Conservation (phyloP, 139 green algal genomes). For the Yamagishiella unicocca region DNA sequence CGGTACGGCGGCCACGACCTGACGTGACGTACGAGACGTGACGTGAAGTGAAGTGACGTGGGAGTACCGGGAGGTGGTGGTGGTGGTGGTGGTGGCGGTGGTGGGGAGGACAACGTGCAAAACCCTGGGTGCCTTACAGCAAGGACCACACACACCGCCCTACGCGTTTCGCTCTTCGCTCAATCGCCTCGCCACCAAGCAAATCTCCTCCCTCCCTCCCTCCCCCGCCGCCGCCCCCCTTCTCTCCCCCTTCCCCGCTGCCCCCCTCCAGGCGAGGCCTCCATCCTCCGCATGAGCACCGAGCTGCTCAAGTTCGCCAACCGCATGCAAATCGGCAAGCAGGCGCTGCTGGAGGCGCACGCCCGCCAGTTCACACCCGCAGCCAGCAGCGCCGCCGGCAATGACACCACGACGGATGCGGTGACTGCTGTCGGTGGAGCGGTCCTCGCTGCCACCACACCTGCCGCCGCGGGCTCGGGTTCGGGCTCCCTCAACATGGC, state of each 20-base stretch:
- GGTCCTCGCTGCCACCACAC: neutral
- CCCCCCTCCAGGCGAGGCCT: neutral
- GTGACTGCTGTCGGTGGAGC: neutral
- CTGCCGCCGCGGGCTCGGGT: neutral
- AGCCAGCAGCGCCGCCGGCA: neutral
- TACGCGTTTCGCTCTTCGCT: too few species aligned
- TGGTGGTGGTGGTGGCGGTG: too few species aligned
- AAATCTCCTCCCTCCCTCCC: neutral
- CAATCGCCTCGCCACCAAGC: neutral
- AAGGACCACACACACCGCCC: too few species aligned
- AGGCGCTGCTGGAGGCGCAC: conserved; percentile 24
- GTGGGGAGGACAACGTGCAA: too few species aligned
- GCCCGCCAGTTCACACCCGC: conserved; percentile 3
- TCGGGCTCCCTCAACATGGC: too few species aligned
- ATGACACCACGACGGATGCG: neutral
- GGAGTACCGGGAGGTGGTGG: too few species aligned
- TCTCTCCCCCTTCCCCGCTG: neutral
- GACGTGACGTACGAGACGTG: too few species aligned
- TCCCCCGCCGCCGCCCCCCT: neutral
- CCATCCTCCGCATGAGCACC: conserved; percentile 23
- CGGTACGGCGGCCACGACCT: too few species aligned
- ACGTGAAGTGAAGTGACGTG: too few species aligned
- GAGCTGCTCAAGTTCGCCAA: conserved; percentile 38
- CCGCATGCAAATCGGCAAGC: neutral
- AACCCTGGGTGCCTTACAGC: too few species aligned